Base-by-base conservation (phyloP, 768 basidiomycete species). In the Tulasnella sp. region DNA sequence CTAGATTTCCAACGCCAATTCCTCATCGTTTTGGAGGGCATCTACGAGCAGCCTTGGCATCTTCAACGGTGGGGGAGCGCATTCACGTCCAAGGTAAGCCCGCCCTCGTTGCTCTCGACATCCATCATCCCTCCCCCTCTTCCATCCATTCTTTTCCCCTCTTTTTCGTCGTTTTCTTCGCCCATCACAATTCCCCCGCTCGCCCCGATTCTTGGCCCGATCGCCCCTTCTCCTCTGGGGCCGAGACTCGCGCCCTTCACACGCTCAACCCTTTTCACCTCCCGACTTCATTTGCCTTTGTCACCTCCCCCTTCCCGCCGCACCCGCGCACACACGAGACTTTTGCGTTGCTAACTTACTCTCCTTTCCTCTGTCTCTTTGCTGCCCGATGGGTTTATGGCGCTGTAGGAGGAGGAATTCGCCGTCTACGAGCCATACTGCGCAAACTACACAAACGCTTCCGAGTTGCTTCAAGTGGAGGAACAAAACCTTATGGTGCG, bases 371-470 rank as follows among this genome's bases (percentile, higher is more conserved):
- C 22, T 69, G 73, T 67, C 25, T 71, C 45, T 29, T 76, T 72
- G 34, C 40, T 78, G 37, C 69, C 69, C 42, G 8, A 25, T 64
- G 82, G 81, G 76, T 84, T 82, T 85, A 86, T 86, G 29, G 58
- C 58, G 58, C 25, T 88, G 88, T 86, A 98, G 93, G 97, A 99
- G 87, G 89, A 94, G 76, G 95, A 96, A 80, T 99, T 99, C 80
- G 88, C 90, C 38, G 94, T 95, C 42, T 99, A 99, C 83, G 96
- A 97, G 81, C 95, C 97, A 11, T 99, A 97, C 83, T 99, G 96
- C 84, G 94, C 93, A 73, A 97, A 97, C 83, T 96, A 96, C 84
- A 92, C 91, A 37, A 91, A 89, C 78, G 96, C 96, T 12, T 88
- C 91, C 79, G 93, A 94, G 68, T 86, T 97, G 64, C 91, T 94